phyloP scores from a whole-genome alignment of 768 basidiomycete genomes.

The Auricularia auricula-judae region DNA sequence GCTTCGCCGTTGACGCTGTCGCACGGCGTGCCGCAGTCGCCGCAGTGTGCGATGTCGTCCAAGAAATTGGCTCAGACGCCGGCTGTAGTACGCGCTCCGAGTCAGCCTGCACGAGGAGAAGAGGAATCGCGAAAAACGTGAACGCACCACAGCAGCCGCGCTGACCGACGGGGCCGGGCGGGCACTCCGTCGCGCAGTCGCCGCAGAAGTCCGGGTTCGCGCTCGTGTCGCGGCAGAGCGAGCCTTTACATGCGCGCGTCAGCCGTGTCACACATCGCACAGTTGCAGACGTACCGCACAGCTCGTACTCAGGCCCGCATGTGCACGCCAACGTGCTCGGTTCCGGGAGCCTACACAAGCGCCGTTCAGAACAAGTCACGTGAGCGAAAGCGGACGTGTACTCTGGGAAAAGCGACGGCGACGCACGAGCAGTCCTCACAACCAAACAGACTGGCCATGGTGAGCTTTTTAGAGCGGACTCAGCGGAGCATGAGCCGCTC shows the following conservation, averaged over 20 bases:
- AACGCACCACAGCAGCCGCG: not conserved
- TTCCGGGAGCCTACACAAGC: not conserved
- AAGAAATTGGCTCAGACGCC: not conserved
- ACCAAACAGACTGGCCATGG: not conserved
- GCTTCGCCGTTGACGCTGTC: not conserved
- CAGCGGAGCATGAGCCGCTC: not conserved
- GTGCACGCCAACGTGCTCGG: not conserved
- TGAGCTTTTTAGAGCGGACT: not conserved
- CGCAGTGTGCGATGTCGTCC: not conserved
- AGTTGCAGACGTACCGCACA: not conserved
- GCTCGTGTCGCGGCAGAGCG: not conserved
- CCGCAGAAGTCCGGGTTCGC: not conserved
- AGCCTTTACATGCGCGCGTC: not conserved
- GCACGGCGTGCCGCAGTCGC: not conserved
- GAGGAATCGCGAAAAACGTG: not conserved
- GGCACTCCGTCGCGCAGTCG: not conserved
- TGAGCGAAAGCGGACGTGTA: not conserved
- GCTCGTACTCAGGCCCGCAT: not conserved
- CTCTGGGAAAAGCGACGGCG: too few relatives aligned
- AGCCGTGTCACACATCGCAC: not conserved
- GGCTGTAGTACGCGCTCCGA: not conserved
- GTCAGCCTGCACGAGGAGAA: not conserved
- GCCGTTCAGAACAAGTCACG: not conserved
- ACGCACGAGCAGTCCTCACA: not conserved
- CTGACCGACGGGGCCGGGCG: not conserved